Base-by-base conservation (phyloP, 2,329 filamentous ascomycete genomes). In the Nakataea oryzae region DNA sequence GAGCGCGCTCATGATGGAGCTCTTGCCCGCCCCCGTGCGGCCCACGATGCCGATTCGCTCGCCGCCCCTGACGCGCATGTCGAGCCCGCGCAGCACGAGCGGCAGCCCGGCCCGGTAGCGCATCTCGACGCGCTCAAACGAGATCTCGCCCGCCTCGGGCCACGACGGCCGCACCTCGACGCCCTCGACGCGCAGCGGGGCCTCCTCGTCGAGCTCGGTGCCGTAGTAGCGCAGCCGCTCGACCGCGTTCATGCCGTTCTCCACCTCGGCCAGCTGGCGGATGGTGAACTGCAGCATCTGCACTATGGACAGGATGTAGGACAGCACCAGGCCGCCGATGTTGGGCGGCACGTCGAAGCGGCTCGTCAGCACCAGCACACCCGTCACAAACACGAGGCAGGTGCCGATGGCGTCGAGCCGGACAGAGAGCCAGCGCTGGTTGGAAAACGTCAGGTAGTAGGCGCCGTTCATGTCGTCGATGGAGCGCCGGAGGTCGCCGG, bases 211-310 rank as follows among this genome's bases (percentile, higher is more conserved):
- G 5, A 99, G 83, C 67, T 90, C 76, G 0, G 85, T 91, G 62
- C 91, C 93, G 72, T 97, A 97, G 77, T 96, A 91, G 72, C 92
- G 86, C 41, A 97, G 80, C 59, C 95, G 88, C 75, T 97, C 93
- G 0, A 96, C 95, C 0, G 93, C 88, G 73, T 97, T 97, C 93
- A 97, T 97, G 71, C 93, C 91, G 75, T 97, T 97, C 74, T 97
- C 93, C 11, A 97, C 91, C 74, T 97, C 93, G 29, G 93, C 93
- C 9, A 97, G 81, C 74, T 97, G 93, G 24, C 95, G 86, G 24
- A 97, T 91, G 0, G 91, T 93, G 74, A 97, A 97, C 71, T 97
- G 93, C 66, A 97, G 88, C 89, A 97, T 92, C 73, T 96, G 91
- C 24, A 96, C 92, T 69, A 97, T 96, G 17, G 88, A 84, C 24